Evolutionary conservation across 2,329 filamentous ascomycete species (phyloP).

Genomic region (Dactylellina haptotyla): DNA sequence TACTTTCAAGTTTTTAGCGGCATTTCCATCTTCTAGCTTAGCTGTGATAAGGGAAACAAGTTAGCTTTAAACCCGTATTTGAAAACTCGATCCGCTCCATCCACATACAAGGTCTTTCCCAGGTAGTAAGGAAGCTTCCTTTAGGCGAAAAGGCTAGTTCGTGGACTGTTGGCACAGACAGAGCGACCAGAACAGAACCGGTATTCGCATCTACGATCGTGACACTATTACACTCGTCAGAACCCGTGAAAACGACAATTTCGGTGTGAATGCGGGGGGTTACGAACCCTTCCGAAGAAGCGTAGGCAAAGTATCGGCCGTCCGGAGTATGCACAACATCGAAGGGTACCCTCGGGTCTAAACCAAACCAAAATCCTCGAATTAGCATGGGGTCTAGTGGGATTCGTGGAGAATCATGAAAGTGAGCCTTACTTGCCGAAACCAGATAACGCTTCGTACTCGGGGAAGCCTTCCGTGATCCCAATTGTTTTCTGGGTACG

Average conservation of each 20-base stretch:
- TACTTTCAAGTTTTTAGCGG: constrained; percentile 95
- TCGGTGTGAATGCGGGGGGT: not conserved
- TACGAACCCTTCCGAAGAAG: constrained; percentile 77
- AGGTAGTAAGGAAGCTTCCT: constrained; percentile 93
- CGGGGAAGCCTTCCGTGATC: constrained; percentile 87
- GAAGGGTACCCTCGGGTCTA: constrained; percentile 90
- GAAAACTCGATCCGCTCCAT: constrained; percentile 17
- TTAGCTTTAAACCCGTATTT: not conserved
- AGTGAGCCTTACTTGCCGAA: constrained; percentile 69
- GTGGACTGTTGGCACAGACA: constrained; percentile 85
- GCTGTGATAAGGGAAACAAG: constrained; percentile 59
- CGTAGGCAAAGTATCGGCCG: constrained; percentile 95
- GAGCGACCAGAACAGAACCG: constrained; percentile 77
- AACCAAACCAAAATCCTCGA: constrained; percentile 32
- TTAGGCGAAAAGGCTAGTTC: constrained; percentile 93
- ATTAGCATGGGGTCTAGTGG: constrained; percentile 35
- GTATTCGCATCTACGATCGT: constrained; percentile 82
- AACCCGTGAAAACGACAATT: constrained; percentile 20
- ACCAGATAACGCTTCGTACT: constrained; percentile 84
- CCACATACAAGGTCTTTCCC: constrained; percentile 76
- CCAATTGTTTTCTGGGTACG: constrained; percentile 97
- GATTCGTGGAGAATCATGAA: not conserved
- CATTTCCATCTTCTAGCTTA: constrained; percentile 93
- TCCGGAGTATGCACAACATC: constrained; percentile 96
- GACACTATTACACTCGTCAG: constrained; percentile 68